These are phyloP conservation scores for Hypericum perforatum DNA, from an alignment of 345 rosid species.

Conservation along the genomic window DNA sequence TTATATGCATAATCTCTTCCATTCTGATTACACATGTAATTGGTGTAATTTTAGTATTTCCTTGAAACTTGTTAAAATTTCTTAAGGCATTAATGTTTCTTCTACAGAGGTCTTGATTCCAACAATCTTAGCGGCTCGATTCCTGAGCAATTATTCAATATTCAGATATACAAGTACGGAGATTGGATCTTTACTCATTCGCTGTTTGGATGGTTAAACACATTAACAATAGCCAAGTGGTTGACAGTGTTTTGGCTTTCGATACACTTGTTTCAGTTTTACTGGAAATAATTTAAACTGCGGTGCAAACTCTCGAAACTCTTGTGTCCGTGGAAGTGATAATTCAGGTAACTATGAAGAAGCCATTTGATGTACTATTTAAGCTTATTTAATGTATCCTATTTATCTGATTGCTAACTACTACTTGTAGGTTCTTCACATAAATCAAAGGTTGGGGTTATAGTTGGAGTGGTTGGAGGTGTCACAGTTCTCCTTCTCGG, in stretches of 20 bases:
- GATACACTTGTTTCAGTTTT: conserved; percentile 45
- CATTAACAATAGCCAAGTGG: not conserved
- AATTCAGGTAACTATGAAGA: conserved; percentile 39
- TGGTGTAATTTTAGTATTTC: conserved; percentile 1
- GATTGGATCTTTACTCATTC: conserved; percentile 3
- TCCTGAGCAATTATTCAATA: conserved; percentile 52
- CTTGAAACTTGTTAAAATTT: conserved; percentile 4
- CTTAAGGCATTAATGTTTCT: conserved; percentile 7
- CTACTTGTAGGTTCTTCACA: conserved; percentile 41
- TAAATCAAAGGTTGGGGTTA: conserved; percentile 55
- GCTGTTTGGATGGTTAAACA: conserved; percentile 1
- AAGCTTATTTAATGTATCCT: not conserved
- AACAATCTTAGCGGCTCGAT: conserved; percentile 68
- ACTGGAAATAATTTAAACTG: conserved; percentile 62
- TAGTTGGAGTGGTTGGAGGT: conserved; percentile 67
- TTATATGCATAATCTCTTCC: conserved; percentile 1
- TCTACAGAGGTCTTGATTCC: conserved; percentile 71
- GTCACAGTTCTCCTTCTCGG: conserved; percentile 36
- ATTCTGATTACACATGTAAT: not conserved
- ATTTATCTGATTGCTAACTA: conserved; percentile 7
- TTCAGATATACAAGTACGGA: conserved; percentile 70
- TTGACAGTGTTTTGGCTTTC: not conserved
- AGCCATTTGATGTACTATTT: not conserved
- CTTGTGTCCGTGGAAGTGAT: conserved; percentile 43
- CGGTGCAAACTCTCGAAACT: conserved; percentile 30